Evolutionary conservation across 2,329 filamentous ascomycete genomes (phyloP).

Genomic region (Cercospora sojina): DNA sequence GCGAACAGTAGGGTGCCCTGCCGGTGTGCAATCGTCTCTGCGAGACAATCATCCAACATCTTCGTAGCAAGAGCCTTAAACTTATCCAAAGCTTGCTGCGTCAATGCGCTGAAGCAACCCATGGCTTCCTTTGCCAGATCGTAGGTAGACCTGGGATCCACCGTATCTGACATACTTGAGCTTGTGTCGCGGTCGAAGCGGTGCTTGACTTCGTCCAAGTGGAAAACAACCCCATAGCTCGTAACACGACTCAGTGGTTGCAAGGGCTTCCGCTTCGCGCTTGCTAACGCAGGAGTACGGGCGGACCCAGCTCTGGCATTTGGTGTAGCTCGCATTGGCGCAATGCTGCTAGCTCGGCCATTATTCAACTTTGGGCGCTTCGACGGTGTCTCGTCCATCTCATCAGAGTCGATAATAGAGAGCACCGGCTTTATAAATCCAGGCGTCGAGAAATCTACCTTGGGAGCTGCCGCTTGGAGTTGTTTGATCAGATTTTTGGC

Average conservation of each 20-base stretch:
- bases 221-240: background rate
- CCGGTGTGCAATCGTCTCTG: conserved; percentile 36
- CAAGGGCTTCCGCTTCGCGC: background rate
- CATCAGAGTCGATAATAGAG: conserved; percentile 25
- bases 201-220: conserved; percentile 1
- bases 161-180: background rate
- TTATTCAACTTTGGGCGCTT: conserved; percentile 39
- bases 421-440: conserved; percentile 25
- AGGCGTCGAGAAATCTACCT: conserved; percentile 28
- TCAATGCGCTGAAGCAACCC: conserved; percentile 34
- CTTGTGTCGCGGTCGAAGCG: conserved; percentile 3
- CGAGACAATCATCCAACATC: conserved; percentile 21
- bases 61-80: conserved; percentile 31
- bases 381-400: conserved; percentile 21
- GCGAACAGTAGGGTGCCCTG: conserved; percentile 35
- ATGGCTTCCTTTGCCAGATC: conserved; percentile 36
- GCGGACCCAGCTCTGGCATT: conserved; percentile 19
- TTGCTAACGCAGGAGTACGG: conserved; percentile 39
- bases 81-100: conserved; percentile 33
- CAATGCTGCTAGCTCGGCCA: conserved; percentile 8
- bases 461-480: conserved; percentile 36
- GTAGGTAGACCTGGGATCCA: conserved; percentile 1
- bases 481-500: conserved; percentile 54
- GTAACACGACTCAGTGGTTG: no score
- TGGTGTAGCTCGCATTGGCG: background rate